Evolutionary conservation across 495 filamentous ascomycete genomes (phyloP).

Genomic region (Penicillium manginii): DNA sequence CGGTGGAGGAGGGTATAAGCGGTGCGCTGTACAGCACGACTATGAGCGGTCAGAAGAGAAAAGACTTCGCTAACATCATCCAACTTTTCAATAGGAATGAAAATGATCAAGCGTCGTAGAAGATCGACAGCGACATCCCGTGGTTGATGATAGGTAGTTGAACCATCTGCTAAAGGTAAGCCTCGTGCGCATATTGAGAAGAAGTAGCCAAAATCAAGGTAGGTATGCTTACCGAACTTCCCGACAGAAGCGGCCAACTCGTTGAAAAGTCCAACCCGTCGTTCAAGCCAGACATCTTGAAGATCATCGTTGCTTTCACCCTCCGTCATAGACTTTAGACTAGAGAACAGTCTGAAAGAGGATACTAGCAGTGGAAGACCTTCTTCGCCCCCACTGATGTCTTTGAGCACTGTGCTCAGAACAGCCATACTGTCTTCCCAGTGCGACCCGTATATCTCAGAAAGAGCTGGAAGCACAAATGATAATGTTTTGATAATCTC

Average conservation of each 20-base stretch:
- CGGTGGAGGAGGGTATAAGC: constrained; percentile 82
- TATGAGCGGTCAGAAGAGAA: constrained; percentile 74
- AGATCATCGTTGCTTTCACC: constrained; percentile 83
- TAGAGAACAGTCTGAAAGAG: constrained; percentile 70
- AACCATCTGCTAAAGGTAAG: constrained; percentile 40
- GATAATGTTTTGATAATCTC: constrained; percentile 66
- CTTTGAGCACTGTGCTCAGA: constrained; percentile 58
- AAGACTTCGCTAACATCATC: constrained; percentile 65
- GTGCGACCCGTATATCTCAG: constrained; percentile 80
- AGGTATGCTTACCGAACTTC: constrained; percentile 42
- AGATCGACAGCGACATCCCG: constrained; percentile 72
- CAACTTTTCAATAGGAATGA: constrained; percentile 58
- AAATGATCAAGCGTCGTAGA: constrained; percentile 63
- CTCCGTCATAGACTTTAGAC: constrained; percentile 57
- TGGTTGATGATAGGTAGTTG: constrained; percentile 61
- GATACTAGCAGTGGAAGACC: constrained; percentile 65
- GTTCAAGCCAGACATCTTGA: constrained; percentile 67
- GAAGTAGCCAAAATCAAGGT: not conserved
- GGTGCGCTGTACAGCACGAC: constrained; percentile 71
- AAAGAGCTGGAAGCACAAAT: constrained; percentile 69
- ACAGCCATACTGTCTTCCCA: constrained; percentile 72
- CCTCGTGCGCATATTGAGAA: not conserved
- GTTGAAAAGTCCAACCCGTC: constrained; percentile 48
- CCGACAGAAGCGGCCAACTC: constrained; percentile 58
- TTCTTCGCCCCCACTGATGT: constrained; percentile 45